These are phyloP conservation scores for Xylariaceae sp. DNA, from an alignment of 2,329 filamentous ascomycete genomes.

Conservation along the genomic window DNA sequence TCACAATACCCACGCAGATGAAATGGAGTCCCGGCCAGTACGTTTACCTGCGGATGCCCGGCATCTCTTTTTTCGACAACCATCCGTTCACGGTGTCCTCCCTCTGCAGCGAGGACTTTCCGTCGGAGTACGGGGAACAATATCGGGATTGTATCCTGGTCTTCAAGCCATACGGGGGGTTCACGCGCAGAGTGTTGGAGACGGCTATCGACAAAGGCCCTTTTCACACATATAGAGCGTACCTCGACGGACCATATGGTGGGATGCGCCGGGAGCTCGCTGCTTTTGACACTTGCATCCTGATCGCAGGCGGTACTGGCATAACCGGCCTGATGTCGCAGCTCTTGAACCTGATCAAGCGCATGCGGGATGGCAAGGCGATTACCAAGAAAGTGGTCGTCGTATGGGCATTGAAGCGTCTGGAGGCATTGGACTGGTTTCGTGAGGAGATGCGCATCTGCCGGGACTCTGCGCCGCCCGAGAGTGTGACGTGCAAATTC, in stretches of 20 bases:
- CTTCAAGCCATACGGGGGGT: constrained; percentile 85
- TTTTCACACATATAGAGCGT: constrained; percentile 86
- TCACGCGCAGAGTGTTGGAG: constrained; percentile 77
- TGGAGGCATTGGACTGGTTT: constrained; percentile 97
- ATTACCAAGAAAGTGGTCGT: constrained; percentile 86
- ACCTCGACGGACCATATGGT: constrained; percentile 89
- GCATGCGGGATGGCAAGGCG: constrained; percentile 90
- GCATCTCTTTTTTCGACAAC: constrained; percentile 83
- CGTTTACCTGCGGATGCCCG: constrained; percentile 89
- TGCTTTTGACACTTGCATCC: constrained; percentile 86
- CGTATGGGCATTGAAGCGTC: constrained; percentile 85
- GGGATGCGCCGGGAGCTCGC: constrained; percentile 86
- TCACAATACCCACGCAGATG: constrained; percentile 89
- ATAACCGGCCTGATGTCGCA: constrained; percentile 92
- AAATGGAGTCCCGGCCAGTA: constrained; percentile 92
- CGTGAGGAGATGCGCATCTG: constrained; percentile 90
- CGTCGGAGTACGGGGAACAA: constrained; percentile 80
- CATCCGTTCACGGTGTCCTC: constrained; percentile 95
- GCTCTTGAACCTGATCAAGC: constrained; percentile 86
- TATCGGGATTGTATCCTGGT: constrained; percentile 86
- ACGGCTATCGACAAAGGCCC: constrained; percentile 79
- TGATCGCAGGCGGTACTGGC: constrained; percentile 89
- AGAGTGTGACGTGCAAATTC: constrained; percentile 88
- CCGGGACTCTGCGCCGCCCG: constrained; percentile 78
- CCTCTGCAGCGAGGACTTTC: constrained; percentile 86